phyloP scores from a whole-genome alignment of 352 stramenopile species.

The Globisporangium radiosum region DNA sequence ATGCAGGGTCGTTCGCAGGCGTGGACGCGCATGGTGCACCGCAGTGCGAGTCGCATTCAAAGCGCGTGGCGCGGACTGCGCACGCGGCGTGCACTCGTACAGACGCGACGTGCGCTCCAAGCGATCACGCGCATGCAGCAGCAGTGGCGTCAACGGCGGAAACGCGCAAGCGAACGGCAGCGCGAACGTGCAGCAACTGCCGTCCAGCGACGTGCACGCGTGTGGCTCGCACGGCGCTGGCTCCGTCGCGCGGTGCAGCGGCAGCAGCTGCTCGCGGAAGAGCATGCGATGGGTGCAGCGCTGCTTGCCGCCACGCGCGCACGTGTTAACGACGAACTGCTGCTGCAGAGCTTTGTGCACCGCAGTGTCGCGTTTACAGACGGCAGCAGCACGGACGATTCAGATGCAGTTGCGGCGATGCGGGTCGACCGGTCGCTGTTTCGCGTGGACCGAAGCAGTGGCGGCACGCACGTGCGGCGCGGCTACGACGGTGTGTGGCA shows the following conservation, averaged over 20 bases:
- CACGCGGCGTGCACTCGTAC: slow-evolving; percentile 33
- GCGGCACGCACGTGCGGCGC: slow-evolving; percentile 29
- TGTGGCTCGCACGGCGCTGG: slow-evolving; percentile 31
- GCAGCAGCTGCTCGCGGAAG: slow-evolving; percentile 47
- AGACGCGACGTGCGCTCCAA: slow-evolving; percentile 31
- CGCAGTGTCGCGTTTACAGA: slow-evolving; percentile 17
- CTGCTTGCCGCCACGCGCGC: slow-evolving; percentile 36
- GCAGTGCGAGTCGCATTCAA: slow-evolving; percentile 39
- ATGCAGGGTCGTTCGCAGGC: slow-evolving; percentile 32
- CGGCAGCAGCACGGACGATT: background rate
- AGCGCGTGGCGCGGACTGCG: slow-evolving; percentile 45
- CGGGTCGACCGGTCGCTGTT: slow-evolving; percentile 39
- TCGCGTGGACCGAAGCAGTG: slow-evolving; percentile 23
- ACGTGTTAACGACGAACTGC: slow-evolving; percentile 45
- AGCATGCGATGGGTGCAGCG: slow-evolving; percentile 40
- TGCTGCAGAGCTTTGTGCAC: slow-evolving; percentile 60
- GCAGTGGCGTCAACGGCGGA: slow-evolving; percentile 32
- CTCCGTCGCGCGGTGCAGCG: slow-evolving; percentile 28
- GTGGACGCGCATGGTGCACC: slow-evolving; percentile 35
- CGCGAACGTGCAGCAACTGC: slow-evolving; percentile 16
- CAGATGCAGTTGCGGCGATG: background rate
- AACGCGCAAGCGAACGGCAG: slow-evolving; percentile 18
- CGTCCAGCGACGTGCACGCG: slow-evolving; percentile 39
- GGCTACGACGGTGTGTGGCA: slow-evolving; percentile 69
- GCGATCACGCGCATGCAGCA: slow-evolving; percentile 47